Conservation (phyloP, 176 grass and related monocot genomes). For the Rhipidocladum racemiflorum region DNA sequence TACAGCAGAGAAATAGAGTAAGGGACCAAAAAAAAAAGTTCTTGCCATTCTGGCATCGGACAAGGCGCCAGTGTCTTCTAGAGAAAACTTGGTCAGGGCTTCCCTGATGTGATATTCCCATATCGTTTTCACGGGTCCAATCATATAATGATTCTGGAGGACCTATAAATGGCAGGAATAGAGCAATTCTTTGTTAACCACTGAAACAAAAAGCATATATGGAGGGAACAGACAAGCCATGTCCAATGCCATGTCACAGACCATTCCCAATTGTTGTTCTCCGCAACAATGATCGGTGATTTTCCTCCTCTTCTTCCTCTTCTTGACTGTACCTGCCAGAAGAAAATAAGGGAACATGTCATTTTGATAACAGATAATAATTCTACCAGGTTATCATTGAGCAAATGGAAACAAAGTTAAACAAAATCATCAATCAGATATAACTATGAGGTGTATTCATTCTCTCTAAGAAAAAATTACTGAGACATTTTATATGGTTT, state of each 20-base stretch:
- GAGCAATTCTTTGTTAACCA: conserved; percentile 17
- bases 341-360: conserved; percentile 21
- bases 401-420: conserved; percentile 21
- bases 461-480: background rate
- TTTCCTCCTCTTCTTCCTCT: conserved; percentile 76
- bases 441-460: background rate
- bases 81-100: conserved; percentile 84
- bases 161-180: conserved; percentile 52
- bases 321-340: conserved; percentile 74
- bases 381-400: background rate
- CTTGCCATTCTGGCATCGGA: conserved; percentile 98
- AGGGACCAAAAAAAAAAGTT: conserved; percentile 18
- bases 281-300: conserved; percentile 54
- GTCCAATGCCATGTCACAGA: conserved; percentile 19
- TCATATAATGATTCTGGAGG: conserved; percentile 86
- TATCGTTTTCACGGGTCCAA: conserved; percentile 82
- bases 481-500: conserved; percentile 10
- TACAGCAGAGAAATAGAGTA: conserved; percentile 15
- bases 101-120: conserved; percentile 51
- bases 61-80: conserved; percentile 93
- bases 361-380: conserved; percentile 25
- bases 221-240: conserved; percentile 24
- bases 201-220: conserved; percentile 9
- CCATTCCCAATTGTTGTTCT: conserved; percentile 99
- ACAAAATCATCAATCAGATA: background rate